Conservation (phyloP, 352 stramenopile species). For the Phytopythium ostracodes region DNA sequence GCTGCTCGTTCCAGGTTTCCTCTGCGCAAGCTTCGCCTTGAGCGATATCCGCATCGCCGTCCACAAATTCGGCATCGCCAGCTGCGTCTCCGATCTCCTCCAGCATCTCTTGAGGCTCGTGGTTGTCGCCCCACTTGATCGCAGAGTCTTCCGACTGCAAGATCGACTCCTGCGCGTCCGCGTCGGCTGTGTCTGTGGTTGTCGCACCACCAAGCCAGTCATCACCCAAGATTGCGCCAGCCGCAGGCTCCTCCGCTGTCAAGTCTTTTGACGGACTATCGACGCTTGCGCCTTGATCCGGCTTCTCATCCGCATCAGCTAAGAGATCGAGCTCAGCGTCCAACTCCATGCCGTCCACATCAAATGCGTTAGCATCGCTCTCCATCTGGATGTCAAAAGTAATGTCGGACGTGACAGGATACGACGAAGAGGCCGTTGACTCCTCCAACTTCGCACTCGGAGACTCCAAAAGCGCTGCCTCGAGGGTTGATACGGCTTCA, state of each 20-base stretch:
- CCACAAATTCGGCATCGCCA: not conserved
- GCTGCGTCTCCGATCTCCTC: conserved; percentile 11
- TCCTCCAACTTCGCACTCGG: not conserved
- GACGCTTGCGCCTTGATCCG: too few species aligned
- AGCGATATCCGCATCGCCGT: not conserved
- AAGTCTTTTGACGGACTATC: not conserved
- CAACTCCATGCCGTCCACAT: conserved; percentile 3
- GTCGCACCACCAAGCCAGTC: conserved; percentile 1
- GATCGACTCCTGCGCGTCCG: not conserved
- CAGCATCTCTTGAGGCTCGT: not conserved
- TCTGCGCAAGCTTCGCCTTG: not conserved
- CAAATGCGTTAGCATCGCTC: conserved; percentile 7
- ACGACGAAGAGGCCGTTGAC: not conserved
- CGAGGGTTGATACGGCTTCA: not conserved
- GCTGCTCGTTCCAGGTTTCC: not conserved
- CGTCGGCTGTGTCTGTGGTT: not conserved
- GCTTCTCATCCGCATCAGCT: not conserved
- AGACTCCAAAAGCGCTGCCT: conserved; percentile 1
- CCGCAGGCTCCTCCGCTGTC: not conserved
- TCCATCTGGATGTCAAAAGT: conserved; percentile 45
- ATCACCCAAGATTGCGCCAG: not conserved
- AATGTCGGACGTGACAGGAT: conserved; percentile 32
- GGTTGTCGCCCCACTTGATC: not conserved
- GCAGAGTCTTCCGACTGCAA: not conserved
- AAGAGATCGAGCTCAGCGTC: not conserved